Base-by-base conservation (phyloP, 2,329 filamentous ascomycete species). In the Cladosporium sp. region DNA sequence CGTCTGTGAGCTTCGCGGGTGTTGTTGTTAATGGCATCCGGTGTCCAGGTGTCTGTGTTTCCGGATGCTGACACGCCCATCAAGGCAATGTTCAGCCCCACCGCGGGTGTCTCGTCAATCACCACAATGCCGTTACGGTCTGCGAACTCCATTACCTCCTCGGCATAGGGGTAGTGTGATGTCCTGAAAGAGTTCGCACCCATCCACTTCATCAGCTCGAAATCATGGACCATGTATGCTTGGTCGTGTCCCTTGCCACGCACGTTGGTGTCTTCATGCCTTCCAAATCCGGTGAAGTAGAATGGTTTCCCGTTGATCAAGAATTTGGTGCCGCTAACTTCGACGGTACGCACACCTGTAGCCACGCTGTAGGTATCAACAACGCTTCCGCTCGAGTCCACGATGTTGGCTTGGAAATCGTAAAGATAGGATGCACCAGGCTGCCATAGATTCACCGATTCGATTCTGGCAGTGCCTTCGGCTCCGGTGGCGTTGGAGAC, bases 281-380 rank as follows among this genome's bases (percentile, higher is more conserved):
- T 33, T 3, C 45, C 45, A 7, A 49, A 49, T 5, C 45, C 45
- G 9, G 45, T 49, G 45, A 49, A 49, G 36, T 49, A 49, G 30
- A 49, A 49, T 12, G 45, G 45, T 16, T 49, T 32, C 35, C 45
- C 45, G 27, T 49, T 49, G 36, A 49, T 49, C 22, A 49, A 36
- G 27, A 49, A 49, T 8, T 49, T 20, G 5, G 27, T 41, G 15
- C 45, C 45, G 19, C 32, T 32, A 16, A 49, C 30, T 18, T 49
- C 45, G 38, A 49, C 27, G 11, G 45, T 49, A 5, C 45, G 45
- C 18, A 49, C 45, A 32, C 45, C 45, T 11, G 45, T 49, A 0
- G 45, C 13, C 11, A 49, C 45, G 15, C 35, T 49, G 16, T 49
- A 49, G 18, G 36, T 49, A 33, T 49, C 45, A 13, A 41, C 8